A percentile compares a stretch with the other conserved stretches of the same genome.
phyloP scores from a whole-genome alignment of 2,329 filamentous ascomycete genomes.

The Fusarium miscanthi region DNA sequence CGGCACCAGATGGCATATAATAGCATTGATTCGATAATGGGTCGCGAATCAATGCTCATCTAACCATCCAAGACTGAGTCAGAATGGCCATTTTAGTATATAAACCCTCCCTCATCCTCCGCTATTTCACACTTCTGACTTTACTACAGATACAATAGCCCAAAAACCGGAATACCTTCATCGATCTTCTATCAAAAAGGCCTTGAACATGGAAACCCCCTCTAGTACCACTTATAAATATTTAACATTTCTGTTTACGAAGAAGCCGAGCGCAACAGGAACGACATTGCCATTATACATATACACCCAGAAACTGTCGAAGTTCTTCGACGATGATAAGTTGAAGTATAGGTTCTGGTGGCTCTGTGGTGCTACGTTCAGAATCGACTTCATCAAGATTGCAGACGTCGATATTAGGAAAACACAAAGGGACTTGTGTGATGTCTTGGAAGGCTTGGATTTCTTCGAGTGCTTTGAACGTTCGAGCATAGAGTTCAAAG shows the following conservation, averaged over 20 bases:
- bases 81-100: fast-evolving
- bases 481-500: not conserved
- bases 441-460: not conserved
- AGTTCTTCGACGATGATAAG: not conserved
- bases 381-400: not conserved
- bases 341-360: not conserved
- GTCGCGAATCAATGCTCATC: too few relatives aligned
- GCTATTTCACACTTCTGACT: not conserved
- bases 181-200: not conserved
- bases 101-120: not conserved
- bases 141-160: not conserved
- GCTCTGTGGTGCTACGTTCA: not conserved
- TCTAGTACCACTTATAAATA: not conserved
- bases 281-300: not conserved
- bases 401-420: not conserved
- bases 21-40: fast-evolving
- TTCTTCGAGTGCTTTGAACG: not conserved
- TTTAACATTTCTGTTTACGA: not conserved
- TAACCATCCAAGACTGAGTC: not conserved
- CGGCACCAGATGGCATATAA: fast-evolving
- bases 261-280: too few relatives aligned
- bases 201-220: not conserved
- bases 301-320: not conserved
- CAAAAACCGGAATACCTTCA: not conserved
- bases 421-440: not conserved